Evolutionary conservation across 2,329 filamentous ascomycete species (phyloP).

Genomic region (Paramyrothecium sp.): DNA sequence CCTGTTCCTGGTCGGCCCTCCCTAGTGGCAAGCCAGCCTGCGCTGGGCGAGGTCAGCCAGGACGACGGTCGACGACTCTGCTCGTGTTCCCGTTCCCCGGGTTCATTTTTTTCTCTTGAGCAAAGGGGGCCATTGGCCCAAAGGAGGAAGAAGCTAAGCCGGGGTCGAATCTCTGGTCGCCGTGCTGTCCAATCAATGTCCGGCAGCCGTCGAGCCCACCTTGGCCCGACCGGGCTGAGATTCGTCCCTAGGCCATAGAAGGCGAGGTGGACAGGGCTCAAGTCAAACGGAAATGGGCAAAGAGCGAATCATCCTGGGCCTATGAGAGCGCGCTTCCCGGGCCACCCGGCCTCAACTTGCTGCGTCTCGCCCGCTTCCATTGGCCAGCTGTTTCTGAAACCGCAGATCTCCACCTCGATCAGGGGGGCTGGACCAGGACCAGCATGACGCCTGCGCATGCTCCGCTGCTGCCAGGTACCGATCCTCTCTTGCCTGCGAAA

Average conservation of each 20-base stretch:
- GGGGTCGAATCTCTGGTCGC: too few species aligned
- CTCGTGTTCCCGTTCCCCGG: neutral
- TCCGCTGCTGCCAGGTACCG: too few species aligned
- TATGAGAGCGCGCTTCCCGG: neutral
- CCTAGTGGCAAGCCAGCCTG: too few species aligned
- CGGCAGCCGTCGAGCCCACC: neutral
- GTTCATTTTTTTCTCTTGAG: neutral
- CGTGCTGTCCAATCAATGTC: neutral
- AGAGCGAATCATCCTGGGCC: neutral
- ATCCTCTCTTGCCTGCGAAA: too few species aligned
- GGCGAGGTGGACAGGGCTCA: neutral
- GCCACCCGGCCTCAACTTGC: neutral
- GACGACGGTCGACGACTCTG: too few species aligned
- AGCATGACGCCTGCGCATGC: too few species aligned
- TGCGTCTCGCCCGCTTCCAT: neutral
- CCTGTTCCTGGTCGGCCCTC: too few species aligned
- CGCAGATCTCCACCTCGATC: neutral
- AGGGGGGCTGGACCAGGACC: neutral
- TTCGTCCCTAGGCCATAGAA: neutral
- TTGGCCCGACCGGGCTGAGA: neutral
- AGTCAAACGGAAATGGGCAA: neutral
- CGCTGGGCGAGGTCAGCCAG: too few species aligned
- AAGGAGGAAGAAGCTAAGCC: too few species aligned
- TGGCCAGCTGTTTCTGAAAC: slow-evolving; percentile 16
- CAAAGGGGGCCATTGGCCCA: too few species aligned